A percentile compares a stretch with the other conserved stretches of the same genome.
These are phyloP conservation scores for Monosporozyma servazzii DNA, from an alignment of 805 yeast genomes.

Conservation along the genomic window DNA sequence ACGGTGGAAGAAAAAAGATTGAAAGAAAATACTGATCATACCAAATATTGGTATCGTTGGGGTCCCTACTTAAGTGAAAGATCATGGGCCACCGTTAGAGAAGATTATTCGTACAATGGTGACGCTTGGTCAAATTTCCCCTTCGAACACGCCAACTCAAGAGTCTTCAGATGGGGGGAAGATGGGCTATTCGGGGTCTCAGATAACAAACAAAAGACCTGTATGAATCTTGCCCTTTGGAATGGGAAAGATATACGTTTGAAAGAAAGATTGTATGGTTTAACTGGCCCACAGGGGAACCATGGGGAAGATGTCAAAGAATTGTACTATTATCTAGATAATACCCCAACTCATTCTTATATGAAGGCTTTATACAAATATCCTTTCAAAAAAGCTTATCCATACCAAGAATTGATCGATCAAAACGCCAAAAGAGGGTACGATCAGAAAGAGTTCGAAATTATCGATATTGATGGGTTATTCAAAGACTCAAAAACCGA, in stretches of 20 bases:
- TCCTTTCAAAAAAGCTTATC: constrained; percentile 70
- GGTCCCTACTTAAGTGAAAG: constrained; percentile 87
- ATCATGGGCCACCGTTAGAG: constrained; percentile 81
- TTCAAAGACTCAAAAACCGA: constrained; percentile 43
- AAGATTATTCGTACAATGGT: constrained; percentile 78
- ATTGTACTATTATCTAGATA: constrained; percentile 75
- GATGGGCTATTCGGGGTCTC: constrained; percentile 89
- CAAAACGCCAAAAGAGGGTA: constrained; percentile 61
- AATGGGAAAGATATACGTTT: constrained; percentile 77
- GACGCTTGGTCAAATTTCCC: constrained; percentile 90
- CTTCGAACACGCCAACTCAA: constrained; percentile 70
- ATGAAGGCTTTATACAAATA: constrained; percentile 87
- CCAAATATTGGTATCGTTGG: constrained; percentile 76
- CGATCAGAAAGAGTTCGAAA: constrained; percentile 66
- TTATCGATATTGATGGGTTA: constrained; percentile 62
- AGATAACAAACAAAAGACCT: constrained; percentile 70
- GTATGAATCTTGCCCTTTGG: constrained; percentile 80
- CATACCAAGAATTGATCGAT: constrained; percentile 65
- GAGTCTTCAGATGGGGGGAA: constrained; percentile 92
- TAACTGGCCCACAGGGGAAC: constrained; percentile 88
- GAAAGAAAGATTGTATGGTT: constrained; percentile 80
- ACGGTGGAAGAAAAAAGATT: constrained; percentile 32
- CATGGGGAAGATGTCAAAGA: constrained; percentile 96
- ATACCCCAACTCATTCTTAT: constrained; percentile 88
- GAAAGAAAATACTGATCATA: constrained; percentile 27